These are phyloP conservation scores for Claviceps africana DNA, from an alignment of 2,329 filamentous ascomycete genomes.

Conservation along the genomic window DNA sequence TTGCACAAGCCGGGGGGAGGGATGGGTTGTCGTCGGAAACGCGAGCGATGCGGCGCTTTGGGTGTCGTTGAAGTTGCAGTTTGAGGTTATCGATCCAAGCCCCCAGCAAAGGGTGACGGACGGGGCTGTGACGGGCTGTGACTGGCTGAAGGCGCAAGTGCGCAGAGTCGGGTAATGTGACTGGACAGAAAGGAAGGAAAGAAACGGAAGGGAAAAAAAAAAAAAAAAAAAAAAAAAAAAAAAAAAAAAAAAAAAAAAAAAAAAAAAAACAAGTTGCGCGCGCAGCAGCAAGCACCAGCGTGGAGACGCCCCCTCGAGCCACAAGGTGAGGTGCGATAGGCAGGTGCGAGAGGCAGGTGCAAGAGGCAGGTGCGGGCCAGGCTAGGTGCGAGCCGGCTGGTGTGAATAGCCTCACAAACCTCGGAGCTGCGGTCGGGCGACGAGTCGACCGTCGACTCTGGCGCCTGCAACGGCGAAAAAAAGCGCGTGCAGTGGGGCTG, in stretches of 20 bases:
- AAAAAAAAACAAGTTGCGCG: no score
- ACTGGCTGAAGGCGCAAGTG: constrained; percentile 5
- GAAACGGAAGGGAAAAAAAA: no score
- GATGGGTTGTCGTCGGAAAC: constrained; percentile 1
- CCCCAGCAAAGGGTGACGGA: not conserved
- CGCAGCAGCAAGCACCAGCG: constrained; percentile 6
- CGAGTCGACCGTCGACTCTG: constrained; percentile 5
- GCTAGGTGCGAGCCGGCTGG: constrained; percentile 5
- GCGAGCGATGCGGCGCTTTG: constrained; percentile 2
- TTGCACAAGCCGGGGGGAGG: constrained; percentile 1
- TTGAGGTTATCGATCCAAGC: not conserved
- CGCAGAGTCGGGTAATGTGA: constrained; percentile 10
- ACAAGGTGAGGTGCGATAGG: no score
- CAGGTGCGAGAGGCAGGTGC: no score
- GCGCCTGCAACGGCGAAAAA: constrained; percentile 9
- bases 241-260: no score
- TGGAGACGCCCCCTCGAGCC: constrained; percentile 6
- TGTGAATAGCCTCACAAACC: constrained; percentile 29
- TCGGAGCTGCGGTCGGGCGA: constrained; percentile 10
- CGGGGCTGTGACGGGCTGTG: not conserved
- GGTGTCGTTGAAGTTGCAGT: not conserved
- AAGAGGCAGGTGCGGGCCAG: not conserved
- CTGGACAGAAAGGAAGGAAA: constrained; percentile 9
- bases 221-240: no score
- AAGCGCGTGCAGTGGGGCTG: constrained; percentile 10